phyloP scores from a whole-genome alignment of 192 early-diverging fungal species.

The Mortierella antarctica region DNA sequence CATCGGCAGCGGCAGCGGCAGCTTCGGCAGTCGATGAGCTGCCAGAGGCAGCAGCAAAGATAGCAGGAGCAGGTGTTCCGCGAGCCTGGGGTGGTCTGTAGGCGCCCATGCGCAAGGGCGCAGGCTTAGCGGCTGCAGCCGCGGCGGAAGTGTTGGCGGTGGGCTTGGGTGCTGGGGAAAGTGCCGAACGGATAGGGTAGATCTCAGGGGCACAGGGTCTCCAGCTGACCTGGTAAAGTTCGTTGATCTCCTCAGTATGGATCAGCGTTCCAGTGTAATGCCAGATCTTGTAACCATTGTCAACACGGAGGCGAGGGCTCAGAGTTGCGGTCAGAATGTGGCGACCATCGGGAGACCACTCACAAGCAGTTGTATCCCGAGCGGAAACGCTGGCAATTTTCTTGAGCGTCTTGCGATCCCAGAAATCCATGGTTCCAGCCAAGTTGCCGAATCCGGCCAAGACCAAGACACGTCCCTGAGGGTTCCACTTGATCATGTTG shows the following conservation, averaged over 20 bases:
- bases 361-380: slow-evolving; percentile 84
- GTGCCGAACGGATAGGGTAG: slow-evolving; percentile 81
- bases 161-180: slow-evolving; percentile 79
- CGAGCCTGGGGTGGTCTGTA: slow-evolving; percentile 80
- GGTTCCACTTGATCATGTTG: slow-evolving; percentile 90
- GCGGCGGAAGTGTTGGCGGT: slow-evolving; percentile 59
- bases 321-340: slow-evolving; percentile 94
- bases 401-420: slow-evolving; percentile 89
- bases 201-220: slow-evolving; percentile 69
- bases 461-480: slow-evolving; percentile 81
- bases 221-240: slow-evolving; percentile 86
- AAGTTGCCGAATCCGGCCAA: slow-evolving; percentile 98
- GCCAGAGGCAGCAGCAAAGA: slow-evolving; percentile 41
- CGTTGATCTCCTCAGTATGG: slow-evolving; percentile 79
- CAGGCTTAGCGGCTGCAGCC: slow-evolving; percentile 53
- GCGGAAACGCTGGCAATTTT: slow-evolving; percentile 86
- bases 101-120: slow-evolving; percentile 64
- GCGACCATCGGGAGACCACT: slow-evolving; percentile 94
- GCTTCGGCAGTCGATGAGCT: slow-evolving; percentile 19
- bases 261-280: slow-evolving; percentile 92
- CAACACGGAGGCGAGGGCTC: slow-evolving; percentile 94
- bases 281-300: slow-evolving; percentile 98
- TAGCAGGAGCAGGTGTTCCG: slow-evolving; percentile 55
- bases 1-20: slow-evolving; percentile 28
- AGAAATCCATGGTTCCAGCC: slow-evolving; percentile 92